Evolutionary conservation across 495 filamentous ascomycete species (phyloP).

Genomic region (Poronia punctata): DNA sequence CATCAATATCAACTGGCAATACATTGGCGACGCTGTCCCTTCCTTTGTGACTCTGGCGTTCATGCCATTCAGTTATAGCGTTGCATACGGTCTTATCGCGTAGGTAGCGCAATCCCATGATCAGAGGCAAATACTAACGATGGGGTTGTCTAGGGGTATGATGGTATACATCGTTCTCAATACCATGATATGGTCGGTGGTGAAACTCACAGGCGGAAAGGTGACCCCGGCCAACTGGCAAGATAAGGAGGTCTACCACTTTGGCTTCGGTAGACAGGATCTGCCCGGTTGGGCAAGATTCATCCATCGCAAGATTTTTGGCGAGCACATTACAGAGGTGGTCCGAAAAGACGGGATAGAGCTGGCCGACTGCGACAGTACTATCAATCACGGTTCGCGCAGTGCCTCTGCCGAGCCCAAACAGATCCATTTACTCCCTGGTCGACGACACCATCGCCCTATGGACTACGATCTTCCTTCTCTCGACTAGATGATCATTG

Average conservation of each 20-base stretch:
- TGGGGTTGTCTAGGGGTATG: constrained; percentile 52
- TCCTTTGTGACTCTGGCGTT: constrained; percentile 72
- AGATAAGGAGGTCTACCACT: constrained; percentile 69
- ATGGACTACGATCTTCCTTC: constrained; percentile 19
- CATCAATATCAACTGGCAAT: constrained; percentile 46
- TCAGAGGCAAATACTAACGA: constrained; percentile 10
- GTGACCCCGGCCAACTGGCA: constrained; percentile 66
- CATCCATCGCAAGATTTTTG: constrained; percentile 11
- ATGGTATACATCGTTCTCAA: constrained; percentile 68
- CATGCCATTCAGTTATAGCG: constrained; percentile 78
- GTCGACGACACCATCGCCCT: constrained; percentile 5
- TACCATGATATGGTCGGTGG: constrained; percentile 47
- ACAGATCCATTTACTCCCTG: constrained; percentile 9
- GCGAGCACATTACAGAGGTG: constrained; percentile 3
- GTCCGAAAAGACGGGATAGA: constrained; percentile 23
- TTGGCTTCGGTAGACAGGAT: constrained; percentile 36
- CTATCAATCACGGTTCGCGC: constrained; percentile 20
- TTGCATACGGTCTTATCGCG: constrained; percentile 74
- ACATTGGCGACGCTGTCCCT: constrained; percentile 63
- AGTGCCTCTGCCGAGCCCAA: constrained; percentile 22
- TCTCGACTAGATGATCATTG: constrained; percentile 14
- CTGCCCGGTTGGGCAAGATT: constrained; percentile 25
- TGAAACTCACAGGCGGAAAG: constrained; percentile 48
- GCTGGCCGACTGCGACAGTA: constrained; percentile 24
- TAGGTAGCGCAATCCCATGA: constrained; percentile 20